These are phyloP conservation scores for Persicaria tinctoria DNA, from an alignment of 148 eudicot genomes.

Conservation along the genomic window DNA sequence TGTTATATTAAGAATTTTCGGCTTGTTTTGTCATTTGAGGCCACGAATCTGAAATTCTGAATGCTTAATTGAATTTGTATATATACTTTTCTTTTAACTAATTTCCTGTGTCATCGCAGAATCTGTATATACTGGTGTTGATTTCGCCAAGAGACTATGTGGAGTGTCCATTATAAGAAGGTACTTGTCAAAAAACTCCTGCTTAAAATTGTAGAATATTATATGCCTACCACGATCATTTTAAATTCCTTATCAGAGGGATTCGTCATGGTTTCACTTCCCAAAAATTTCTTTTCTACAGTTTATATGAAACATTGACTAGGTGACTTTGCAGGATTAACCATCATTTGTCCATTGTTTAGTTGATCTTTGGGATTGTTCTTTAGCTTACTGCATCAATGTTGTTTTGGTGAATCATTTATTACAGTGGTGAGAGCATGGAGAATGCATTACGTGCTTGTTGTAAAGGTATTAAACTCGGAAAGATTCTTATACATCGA, in stretches of 20 bases:
- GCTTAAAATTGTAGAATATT: not conserved
- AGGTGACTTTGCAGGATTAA: not conserved
- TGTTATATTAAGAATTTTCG: too few species aligned
- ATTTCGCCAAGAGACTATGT: constrained; percentile 88
- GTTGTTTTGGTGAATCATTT: not conserved
- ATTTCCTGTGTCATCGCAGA: constrained; percentile 33
- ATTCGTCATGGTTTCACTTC: not conserved
- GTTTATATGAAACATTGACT: not conserved
- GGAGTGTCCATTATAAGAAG: constrained; percentile 94
- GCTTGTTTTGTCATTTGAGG: too few species aligned
- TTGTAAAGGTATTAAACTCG: constrained; percentile 93
- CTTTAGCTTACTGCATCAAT: not conserved
- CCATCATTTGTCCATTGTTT: not conserved
- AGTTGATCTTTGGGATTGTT: not conserved
- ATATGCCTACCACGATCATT: too few species aligned
- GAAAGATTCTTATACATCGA: constrained; percentile 93
- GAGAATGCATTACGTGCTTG: constrained; percentile 97
- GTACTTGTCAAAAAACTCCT: constrained; percentile 21
- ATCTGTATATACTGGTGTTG: constrained; percentile 92
- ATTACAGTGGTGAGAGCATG: constrained; percentile 93
- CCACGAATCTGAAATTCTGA: not conserved
- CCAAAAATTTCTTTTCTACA: not conserved
- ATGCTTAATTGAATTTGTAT: not conserved
- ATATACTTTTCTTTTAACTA: not conserved
- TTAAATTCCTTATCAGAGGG: not conserved